Percentiles rank a stretch among this genome's conserved stretches.
Conservation (phyloP, 805 yeast species). For the Metschnikowia vanudenii region DNA sequence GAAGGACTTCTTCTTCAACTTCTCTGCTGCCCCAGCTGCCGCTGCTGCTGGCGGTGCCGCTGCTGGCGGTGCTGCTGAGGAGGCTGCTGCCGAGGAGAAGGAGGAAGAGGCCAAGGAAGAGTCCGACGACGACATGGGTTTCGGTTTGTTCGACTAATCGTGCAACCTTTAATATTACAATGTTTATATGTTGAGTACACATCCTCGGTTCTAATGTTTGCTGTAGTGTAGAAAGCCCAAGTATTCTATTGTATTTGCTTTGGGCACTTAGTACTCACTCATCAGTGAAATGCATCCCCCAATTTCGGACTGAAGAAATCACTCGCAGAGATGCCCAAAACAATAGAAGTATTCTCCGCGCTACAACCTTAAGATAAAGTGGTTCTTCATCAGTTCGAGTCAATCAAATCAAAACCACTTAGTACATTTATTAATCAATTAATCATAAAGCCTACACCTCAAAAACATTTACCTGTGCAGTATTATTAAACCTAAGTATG, state of each 20-base stretch:
- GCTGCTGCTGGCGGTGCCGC: slow-evolving; percentile 87
- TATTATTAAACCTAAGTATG: slow-evolving; percentile 20
- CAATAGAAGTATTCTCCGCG: too few species aligned
- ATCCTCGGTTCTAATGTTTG: neutral
- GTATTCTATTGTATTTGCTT: too few species aligned
- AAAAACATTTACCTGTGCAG: slow-evolving; percentile 12
- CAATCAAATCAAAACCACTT: too few species aligned
- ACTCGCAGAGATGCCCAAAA: too few species aligned
- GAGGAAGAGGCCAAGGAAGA: slow-evolving; percentile 64
- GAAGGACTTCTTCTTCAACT: slow-evolving; percentile 50
- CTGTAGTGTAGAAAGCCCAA: neutral
- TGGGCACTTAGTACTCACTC: too few species aligned
- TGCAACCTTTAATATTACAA: slow-evolving; percentile 23
- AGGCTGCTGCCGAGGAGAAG: slow-evolving; percentile 67
- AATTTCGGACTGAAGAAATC: too few species aligned
- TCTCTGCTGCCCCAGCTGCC: slow-evolving; percentile 46
- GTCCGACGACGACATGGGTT: slow-evolving; percentile 78
- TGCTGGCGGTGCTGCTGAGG: slow-evolving; percentile 73
- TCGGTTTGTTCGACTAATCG: slow-evolving; percentile 96
- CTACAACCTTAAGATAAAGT: too few species aligned
- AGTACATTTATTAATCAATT: too few species aligned
- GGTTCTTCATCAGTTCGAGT: too few species aligned
- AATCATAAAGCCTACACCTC: neutral
- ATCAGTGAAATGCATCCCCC: too few species aligned
- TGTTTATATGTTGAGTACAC: slow-evolving; percentile 11